These are phyloP conservation scores for Hyphopichia homilentoma DNA, from an alignment of 805 yeast genomes.

Conservation along the genomic window DNA sequence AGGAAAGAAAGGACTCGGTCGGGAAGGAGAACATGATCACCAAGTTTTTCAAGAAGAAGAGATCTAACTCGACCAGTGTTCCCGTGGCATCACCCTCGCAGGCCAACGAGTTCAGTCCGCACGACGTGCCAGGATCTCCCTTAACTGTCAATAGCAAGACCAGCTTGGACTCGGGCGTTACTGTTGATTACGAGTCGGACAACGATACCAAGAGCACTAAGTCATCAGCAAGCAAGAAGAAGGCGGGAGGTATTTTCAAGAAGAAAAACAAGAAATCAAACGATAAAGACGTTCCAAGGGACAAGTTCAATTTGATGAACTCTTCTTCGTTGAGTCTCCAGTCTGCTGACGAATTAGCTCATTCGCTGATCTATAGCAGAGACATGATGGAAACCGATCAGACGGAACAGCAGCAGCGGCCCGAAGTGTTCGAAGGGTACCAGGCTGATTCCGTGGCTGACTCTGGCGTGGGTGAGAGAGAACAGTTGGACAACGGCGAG, in stretches of 20 bases:
- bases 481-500: too few relatives aligned
- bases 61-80: slow-evolving; percentile 14
- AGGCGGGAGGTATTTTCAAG: slow-evolving; percentile 7
- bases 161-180: slow-evolving; percentile 14
- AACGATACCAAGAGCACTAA: slow-evolving; percentile 8
- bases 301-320: neutral
- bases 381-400: neutral
- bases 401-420: neutral
- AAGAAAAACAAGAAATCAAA: slow-evolving; percentile 4
- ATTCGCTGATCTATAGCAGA: neutral
- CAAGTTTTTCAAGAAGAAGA: slow-evolving; percentile 37
- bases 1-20: slow-evolving; percentile 10
- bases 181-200: slow-evolving; percentile 26
- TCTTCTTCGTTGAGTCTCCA: neutral
- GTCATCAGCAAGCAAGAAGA: slow-evolving; percentile 14
- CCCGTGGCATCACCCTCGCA: neutral
- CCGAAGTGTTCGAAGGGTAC: too few relatives aligned
- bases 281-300: slow-evolving; percentile 8
- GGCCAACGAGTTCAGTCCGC: neutral
- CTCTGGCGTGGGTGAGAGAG: too few relatives aligned
- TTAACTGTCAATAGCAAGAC: neutral
- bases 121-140: neutral
- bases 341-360: neutral
- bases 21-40: slow-evolving; percentile 39
- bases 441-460: neutral